These are phyloP conservation scores for Phytophthora meadii DNA, from an alignment of 352 stramenopile species.

Conservation along the genomic window DNA sequence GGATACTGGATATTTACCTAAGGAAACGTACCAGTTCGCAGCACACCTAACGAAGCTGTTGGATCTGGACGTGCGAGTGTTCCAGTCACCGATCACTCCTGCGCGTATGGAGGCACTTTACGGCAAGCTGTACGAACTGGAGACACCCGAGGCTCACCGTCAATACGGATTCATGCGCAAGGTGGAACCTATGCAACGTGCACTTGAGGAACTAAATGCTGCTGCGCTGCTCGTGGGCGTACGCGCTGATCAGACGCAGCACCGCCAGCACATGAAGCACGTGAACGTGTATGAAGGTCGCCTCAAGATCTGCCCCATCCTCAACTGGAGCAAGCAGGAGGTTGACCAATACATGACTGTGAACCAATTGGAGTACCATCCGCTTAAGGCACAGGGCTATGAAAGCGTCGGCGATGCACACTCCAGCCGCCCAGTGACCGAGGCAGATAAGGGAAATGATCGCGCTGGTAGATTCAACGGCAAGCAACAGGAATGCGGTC, in stretches of 20 bases:
- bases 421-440: slow-evolving; percentile 83
- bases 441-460: slow-evolving; percentile 67
- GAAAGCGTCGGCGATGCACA: slow-evolving; percentile 85
- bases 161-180: slow-evolving; percentile 87
- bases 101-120: slow-evolving; percentile 89
- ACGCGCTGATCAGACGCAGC: slow-evolving; percentile 77
- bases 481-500: slow-evolving; percentile 81
- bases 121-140: slow-evolving; percentile 82
- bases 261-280: slow-evolving; percentile 73
- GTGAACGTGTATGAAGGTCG: slow-evolving; percentile 85
- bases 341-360: slow-evolving; percentile 79
- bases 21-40: slow-evolving; percentile 87
- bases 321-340: slow-evolving; percentile 80
- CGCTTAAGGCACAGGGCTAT: slow-evolving; percentile 85
- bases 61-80: slow-evolving; percentile 77
- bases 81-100: slow-evolving; percentile 76
- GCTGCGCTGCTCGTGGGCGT: slow-evolving; percentile 80
- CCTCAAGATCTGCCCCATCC: slow-evolving; percentile 88
- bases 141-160: slow-evolving; percentile 73
- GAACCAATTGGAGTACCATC: slow-evolving; percentile 80
- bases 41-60: slow-evolving; percentile 67
- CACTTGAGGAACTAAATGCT: slow-evolving; percentile 64
- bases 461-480: slow-evolving; percentile 83
- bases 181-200: slow-evolving; percentile 87
- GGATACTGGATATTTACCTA: slow-evolving; percentile 85